Base-by-base conservation (phyloP, 192 early-diverging fungal species). In the Backusella macrospora region DNA sequence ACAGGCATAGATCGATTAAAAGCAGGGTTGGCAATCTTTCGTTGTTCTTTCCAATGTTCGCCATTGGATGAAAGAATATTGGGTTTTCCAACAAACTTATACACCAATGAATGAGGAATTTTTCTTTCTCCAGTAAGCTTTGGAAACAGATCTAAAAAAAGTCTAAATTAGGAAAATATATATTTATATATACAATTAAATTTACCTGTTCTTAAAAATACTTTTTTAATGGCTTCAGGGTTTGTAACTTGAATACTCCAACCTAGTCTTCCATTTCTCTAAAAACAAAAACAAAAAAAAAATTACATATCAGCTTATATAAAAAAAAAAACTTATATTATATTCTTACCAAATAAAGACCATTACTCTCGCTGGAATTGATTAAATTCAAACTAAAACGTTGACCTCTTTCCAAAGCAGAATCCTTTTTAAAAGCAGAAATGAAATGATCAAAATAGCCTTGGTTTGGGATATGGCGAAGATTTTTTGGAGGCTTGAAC, bases 1-100 rank as follows among this genome's bases (percentile, higher is more conserved):
- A 74, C 65, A 5, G 73, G 73, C 73, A 74, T 23, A 14, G 73
- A 52, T 45, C 73, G 45, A 47, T 59, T 47, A 23, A 74, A 74
- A 0, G 73, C 73, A 21, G 73, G 73, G 13, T 74, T 74, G 15
- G 65, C 40, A 16, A 74, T 68, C 29, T 74, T 74, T 13, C 73
- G 65, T 29, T 67, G 73, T 18, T 47, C 37, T 48, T 52, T 74
- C 73, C 73, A 74, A 9, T 59, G 52, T 23, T 59, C 52, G 9
- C 52, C 52, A 23, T 59, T 59, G 21, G 52, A 59, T 4, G 52
- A 59, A 9, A 59, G 52, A 4, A 59, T 59, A 26, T 59, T 59
- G 52, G 52, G 52, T 13, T 21, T 16, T 1, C 52, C 52, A 26
- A 59, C 12, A 13, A 59, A 59, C 26, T 12, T 8, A 12, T 59